phyloP scores from a whole-genome alignment of 441 rosid species.

The Brassica balearica region DNA sequence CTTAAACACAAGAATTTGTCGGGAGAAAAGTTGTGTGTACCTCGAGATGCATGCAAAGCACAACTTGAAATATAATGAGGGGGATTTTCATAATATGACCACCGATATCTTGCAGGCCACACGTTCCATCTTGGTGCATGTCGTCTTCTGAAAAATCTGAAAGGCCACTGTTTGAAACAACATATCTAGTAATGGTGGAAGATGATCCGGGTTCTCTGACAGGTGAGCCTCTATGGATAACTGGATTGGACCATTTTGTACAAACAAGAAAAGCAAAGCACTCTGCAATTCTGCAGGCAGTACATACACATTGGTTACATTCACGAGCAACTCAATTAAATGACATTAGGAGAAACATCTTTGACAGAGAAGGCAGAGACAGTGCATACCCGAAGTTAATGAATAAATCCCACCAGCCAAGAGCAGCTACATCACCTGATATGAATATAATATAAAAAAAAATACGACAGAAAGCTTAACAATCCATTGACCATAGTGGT shows the following conservation, averaged over 20 bases:
- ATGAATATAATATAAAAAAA: constrained; percentile 17
- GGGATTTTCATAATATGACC: constrained; percentile 96
- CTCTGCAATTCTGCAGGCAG: constrained; percentile 60
- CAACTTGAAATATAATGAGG: constrained; percentile 78
- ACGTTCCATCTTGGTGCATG: constrained; percentile 59
- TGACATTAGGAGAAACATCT: constrained; percentile 6
- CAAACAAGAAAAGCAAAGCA: constrained; percentile 97
- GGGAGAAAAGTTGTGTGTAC: constrained; percentile 47
- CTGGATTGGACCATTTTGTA: constrained; percentile 95
- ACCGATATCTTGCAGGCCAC: constrained; percentile 88
- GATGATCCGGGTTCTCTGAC: constrained; percentile 68
- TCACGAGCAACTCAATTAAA: constrained; percentile 2
- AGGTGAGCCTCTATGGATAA: constrained; percentile 70
- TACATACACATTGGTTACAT: constrained; percentile 19
- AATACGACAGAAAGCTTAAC: constrained; percentile 9
- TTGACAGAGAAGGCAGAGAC: constrained; percentile 31
- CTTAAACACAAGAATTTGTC: constrained; percentile 30
- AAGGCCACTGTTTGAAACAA: constrained; percentile 82
- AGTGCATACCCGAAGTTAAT: constrained; percentile 81
- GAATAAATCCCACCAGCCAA: constrained; percentile 99
- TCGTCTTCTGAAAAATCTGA: constrained; percentile 65
- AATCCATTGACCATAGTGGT: neutral
- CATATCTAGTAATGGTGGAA: constrained; percentile 67
- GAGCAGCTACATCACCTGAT: constrained; percentile 81
- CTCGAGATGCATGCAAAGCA: constrained; percentile 95